phyloP scores from a whole-genome alignment of 768 basidiomycete species.

The Crucibulum laeve region DNA sequence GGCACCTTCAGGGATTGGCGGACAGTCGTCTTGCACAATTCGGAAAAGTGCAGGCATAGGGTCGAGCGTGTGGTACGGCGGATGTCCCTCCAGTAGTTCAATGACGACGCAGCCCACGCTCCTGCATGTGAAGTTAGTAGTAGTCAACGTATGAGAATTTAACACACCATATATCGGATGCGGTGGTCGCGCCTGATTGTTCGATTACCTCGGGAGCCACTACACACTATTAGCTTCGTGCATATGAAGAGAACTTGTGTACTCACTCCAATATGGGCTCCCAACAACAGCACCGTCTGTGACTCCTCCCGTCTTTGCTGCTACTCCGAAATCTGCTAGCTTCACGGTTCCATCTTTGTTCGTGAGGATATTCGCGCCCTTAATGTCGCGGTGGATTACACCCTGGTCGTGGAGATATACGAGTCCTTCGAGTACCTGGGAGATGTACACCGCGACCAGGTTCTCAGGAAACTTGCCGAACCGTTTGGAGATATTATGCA shows the following conservation, averaged over 20 bases:
- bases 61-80: slow-evolving; percentile 92
- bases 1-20: slow-evolving; percentile 93
- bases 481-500: slow-evolving; percentile 92
- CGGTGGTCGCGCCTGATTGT: slow-evolving; percentile 93
- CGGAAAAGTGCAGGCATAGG: slow-evolving; percentile 99
- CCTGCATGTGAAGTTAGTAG: slow-evolving; percentile 27
- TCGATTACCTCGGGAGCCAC: slow-evolving; percentile 99
- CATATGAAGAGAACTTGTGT: slow-evolving; percentile 1
- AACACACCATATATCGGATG: slow-evolving; percentile 84
- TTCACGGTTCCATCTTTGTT: slow-evolving; percentile 99
- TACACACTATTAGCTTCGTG: slow-evolving; percentile 20
- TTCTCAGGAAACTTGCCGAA: slow-evolving; percentile 99
- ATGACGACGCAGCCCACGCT: slow-evolving; percentile 98
- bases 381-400: slow-evolving; percentile 98
- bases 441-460: slow-evolving; percentile 94
- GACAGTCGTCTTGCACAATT: slow-evolving; percentile 97
- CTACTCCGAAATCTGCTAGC: slow-evolving; percentile 98
- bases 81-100: slow-evolving; percentile 86
- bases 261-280: slow-evolving; percentile 96
- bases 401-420: slow-evolving; percentile 98
- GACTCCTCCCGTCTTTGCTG: slow-evolving; percentile 70
- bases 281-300: slow-evolving; percentile 93
- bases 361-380: slow-evolving; percentile 97
- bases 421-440: slow-evolving; percentile 92
- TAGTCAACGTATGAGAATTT: not conserved